A percentile compares a stretch with the other conserved stretches of the same genome.
Conservation (phyloP, 768 basidiomycete genomes). For the Tephrocybe rancida region DNA sequence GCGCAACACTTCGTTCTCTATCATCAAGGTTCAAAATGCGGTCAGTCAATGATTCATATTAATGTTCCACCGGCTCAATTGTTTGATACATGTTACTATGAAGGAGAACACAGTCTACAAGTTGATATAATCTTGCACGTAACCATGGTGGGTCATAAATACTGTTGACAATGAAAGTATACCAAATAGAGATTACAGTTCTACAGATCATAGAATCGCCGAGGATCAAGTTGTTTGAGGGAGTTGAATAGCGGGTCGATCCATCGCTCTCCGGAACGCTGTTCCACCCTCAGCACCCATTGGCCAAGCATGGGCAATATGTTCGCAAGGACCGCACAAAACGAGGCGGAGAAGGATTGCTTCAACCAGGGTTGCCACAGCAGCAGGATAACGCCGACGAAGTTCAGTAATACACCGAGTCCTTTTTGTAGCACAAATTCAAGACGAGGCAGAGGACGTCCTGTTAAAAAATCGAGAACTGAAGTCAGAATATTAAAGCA, state of each 20-base stretch:
- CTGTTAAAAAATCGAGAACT: background rate
- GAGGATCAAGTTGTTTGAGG: background rate
- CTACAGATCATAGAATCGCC: background rate
- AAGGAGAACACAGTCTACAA: no score
- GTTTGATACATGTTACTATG: no score
- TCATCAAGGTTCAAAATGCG: no score
- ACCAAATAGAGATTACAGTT: background rate
- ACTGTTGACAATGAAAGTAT: no score
- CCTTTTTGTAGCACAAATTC: background rate
- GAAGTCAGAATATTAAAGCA: background rate
- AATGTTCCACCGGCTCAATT: no score
- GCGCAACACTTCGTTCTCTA: no score
- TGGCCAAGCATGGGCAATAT: background rate
- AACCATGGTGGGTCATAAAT: no score
- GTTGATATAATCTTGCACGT: no score
- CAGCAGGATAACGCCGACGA: background rate
- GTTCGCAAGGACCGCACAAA: background rate
- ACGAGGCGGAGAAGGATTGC: background rate
- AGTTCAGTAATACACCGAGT: background rate
- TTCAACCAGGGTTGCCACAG: slow-evolving; percentile 1
- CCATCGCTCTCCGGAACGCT: background rate
- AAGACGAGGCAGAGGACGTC: background rate
- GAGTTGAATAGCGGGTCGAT: background rate
- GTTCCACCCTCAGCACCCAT: background rate
- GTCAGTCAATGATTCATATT: no score